Evolutionary conservation across 345 rosid species (phyloP).

Genomic region (Citrus mangshanensis): DNA sequence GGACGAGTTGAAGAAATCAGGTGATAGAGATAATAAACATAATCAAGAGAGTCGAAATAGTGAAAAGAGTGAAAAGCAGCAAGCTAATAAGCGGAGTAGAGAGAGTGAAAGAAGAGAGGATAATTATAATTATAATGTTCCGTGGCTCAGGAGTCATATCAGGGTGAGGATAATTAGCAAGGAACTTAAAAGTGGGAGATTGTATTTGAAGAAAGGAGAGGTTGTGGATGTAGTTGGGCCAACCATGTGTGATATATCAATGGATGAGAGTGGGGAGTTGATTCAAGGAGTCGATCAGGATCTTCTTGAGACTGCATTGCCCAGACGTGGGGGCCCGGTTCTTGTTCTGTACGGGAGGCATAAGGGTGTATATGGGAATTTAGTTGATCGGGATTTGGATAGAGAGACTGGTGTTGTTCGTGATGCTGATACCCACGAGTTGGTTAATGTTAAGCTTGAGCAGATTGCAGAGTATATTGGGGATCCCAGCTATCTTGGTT

Average conservation of each 20-base stretch:
- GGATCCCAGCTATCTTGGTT: constrained; percentile 53
- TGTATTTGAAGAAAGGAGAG: constrained; percentile 75
- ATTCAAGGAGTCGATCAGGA: constrained; percentile 76
- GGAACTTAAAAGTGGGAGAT: constrained; percentile 59
- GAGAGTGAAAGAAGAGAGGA: constrained; percentile 24
- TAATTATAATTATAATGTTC: constrained; percentile 8
- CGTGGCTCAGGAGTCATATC: constrained; percentile 78
- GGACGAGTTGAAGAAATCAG: neutral
- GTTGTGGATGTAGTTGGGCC: constrained; percentile 89
- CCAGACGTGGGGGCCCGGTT: constrained; percentile 64
- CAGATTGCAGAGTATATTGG: constrained; percentile 84
- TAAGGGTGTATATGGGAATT: constrained; percentile 66
- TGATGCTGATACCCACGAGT: constrained; percentile 56
- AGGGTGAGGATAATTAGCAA: constrained; percentile 72
- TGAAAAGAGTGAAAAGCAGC: constrained; percentile 24
- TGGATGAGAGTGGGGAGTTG: constrained; percentile 75
- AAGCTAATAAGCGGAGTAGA: constrained; percentile 18
- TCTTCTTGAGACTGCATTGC: constrained; percentile 83
- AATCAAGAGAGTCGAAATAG: constrained; percentile 1
- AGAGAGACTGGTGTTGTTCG: constrained; percentile 60
- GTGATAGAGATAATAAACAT: constrained; percentile 2
- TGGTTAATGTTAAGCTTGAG: constrained; percentile 66
- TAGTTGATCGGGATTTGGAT: constrained; percentile 70
- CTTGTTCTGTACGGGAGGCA: constrained; percentile 65
- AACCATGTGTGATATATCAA: constrained; percentile 51